A percentile compares a stretch with the other conserved stretches of the same genome.
Conservation (phyloP, 1,284 basidiomycete species). For the Cutaneotrichosporon curvatum region DNA sequence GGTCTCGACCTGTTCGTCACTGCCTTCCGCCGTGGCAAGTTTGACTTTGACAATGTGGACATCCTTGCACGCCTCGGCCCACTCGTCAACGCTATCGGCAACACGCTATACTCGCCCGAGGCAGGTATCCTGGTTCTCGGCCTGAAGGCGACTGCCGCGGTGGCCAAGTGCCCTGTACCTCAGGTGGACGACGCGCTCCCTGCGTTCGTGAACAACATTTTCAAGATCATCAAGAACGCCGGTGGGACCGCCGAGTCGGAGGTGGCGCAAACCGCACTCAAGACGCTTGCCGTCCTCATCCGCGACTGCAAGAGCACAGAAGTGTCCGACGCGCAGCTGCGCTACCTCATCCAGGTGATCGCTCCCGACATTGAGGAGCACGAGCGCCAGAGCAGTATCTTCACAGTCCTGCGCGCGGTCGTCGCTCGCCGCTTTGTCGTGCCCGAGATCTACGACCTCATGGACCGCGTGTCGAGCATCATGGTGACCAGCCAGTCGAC, state of each 20-base stretch:
- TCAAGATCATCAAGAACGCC: conserved; percentile 73
- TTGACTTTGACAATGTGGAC: conserved; percentile 69
- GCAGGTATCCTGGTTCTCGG: conserved; percentile 71
- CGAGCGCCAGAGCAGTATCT: conserved; percentile 76
- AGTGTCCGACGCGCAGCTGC: conserved; percentile 81
- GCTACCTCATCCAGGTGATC: conserved; percentile 77
- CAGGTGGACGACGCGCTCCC: conserved; percentile 70
- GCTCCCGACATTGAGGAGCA: conserved; percentile 91
- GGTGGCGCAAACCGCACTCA: conserved; percentile 79
- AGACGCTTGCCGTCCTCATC: conserved; percentile 75
- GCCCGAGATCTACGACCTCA: conserved; percentile 94
- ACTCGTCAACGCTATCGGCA: conserved; percentile 80
- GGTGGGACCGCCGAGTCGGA: conserved; percentile 82
- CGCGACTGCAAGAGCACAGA: conserved; percentile 74
- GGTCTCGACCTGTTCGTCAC: conserved; percentile 89
- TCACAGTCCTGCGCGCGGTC: conserved; percentile 85
- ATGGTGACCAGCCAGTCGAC: conserved; percentile 89
- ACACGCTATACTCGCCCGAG: conserved; percentile 82
- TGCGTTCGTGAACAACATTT: conserved; percentile 76
- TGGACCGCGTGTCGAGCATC: conserved; percentile 90
- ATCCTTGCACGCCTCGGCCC: conserved; percentile 75
- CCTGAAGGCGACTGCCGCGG: conserved; percentile 71
- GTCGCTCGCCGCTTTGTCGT: conserved; percentile 86
- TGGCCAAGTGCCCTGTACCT: conserved; percentile 77
- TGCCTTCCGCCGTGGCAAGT: conserved; percentile 74